Conservation (phyloP, 2,329 filamentous ascomycete species). For the Aspergillus sp. region DNA sequence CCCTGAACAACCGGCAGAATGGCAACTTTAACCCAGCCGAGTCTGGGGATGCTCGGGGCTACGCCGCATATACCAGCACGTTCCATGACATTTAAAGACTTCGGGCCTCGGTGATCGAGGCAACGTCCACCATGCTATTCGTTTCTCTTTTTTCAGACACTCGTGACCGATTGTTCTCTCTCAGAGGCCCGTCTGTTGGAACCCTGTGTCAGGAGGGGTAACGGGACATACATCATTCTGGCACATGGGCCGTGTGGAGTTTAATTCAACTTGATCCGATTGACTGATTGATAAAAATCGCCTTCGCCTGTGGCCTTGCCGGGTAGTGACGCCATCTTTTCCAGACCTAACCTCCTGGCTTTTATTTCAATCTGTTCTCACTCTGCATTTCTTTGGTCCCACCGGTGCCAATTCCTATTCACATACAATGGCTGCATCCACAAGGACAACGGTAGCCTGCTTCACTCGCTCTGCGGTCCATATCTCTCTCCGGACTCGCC, state of each 20-base stretch:
- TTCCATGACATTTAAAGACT: slow-evolving; percentile 11
- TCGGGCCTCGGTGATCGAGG: neutral
- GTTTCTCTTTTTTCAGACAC: neutral
- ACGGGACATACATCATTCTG: neutral
- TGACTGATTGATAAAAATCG: neutral
- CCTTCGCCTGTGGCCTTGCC: neutral
- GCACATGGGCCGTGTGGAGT: neutral
- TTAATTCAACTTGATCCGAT: neutral
- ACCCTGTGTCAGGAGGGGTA: too few species aligned
- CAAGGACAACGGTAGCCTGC: slow-evolving; percentile 7
- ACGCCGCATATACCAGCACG: slow-evolving; percentile 46
- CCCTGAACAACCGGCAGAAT: slow-evolving; percentile 16
- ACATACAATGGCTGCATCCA: slow-evolving; percentile 7
- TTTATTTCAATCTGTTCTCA: too few species aligned
- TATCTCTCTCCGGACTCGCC: too few species aligned
- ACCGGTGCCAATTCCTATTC: too few species aligned
- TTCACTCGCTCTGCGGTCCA: slow-evolving; percentile 3
- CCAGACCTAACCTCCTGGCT: too few species aligned
- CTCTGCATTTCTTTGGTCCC: too few species aligned
- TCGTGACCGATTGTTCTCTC: neutral
- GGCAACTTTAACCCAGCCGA: neutral
- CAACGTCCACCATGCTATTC: neutral
- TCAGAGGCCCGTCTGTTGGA: neutral
- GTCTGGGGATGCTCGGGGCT: slow-evolving; percentile 36
- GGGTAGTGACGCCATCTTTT: slow-evolving; percentile 17